Evolutionary conservation across 2,329 filamentous ascomycete species (phyloP).

Genomic region (Xylaria sp.): DNA sequence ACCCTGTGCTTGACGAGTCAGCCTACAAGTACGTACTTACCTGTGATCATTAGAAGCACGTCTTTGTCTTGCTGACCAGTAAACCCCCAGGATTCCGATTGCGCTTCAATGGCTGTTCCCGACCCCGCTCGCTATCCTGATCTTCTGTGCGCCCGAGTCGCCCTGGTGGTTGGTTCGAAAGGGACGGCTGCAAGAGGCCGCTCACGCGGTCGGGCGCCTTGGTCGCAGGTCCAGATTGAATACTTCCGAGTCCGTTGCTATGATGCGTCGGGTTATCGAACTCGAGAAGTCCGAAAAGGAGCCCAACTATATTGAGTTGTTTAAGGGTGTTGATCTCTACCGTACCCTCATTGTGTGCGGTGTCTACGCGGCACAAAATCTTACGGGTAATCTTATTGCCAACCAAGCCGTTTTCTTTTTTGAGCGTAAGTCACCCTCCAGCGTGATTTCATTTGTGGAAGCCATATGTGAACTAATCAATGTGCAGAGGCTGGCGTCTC

Average conservation of each 20-base stretch:
- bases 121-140: constrained; percentile 62
- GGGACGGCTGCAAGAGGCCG: constrained; percentile 58
- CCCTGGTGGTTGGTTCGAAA: constrained; percentile 68
- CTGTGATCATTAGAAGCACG: constrained; percentile 47
- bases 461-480: constrained; percentile 14
- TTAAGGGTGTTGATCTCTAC: constrained; percentile 65
- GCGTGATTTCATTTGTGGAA: background rate
- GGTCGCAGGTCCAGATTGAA: constrained; percentile 55
- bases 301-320: constrained; percentile 55
- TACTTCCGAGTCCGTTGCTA: constrained; percentile 61
- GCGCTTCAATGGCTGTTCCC: constrained; percentile 70
- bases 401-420: constrained; percentile 73
- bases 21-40: constrained; percentile 45
- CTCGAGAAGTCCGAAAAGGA: constrained; percentile 61
- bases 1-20: constrained; percentile 43
- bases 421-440: constrained; percentile 54
- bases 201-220: constrained; percentile 60
- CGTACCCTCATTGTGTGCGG: constrained; percentile 66
- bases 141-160: constrained; percentile 63
- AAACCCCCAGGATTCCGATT: constrained; percentile 59
- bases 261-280: constrained; percentile 69
- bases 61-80: constrained; percentile 25
- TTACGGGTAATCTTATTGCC: constrained; percentile 72
- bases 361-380: constrained; percentile 69
- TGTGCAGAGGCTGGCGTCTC: constrained; percentile 71